Evolutionary conservation across 108 stramenopile species (phyloP).

Genomic region (Aurantiochytrium sp.): DNA sequence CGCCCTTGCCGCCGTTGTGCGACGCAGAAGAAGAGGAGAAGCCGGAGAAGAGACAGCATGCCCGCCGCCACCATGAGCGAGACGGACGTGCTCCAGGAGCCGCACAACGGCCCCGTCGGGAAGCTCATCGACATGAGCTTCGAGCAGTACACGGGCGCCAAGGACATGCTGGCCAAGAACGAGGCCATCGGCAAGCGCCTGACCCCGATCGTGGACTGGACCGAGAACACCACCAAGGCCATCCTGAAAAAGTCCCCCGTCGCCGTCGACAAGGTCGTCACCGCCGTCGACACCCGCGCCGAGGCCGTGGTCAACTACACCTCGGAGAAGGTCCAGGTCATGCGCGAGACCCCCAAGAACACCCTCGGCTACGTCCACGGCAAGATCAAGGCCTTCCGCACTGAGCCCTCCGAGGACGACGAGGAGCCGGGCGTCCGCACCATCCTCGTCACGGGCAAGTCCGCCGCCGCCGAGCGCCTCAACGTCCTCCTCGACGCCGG

Average conservation of each 20-base stretch:
- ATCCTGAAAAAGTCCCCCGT: conserved; percentile 11
- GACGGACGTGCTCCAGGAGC: neutral
- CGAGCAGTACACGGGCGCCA: conserved; percentile 6
- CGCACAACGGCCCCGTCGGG: neutral
- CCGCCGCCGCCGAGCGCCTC: conserved; percentile 5
- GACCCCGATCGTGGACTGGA: neutral
- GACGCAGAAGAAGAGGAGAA: no score
- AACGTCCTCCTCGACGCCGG: conserved; percentile 1
- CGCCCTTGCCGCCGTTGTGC: no score
- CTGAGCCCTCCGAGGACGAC: neutral
- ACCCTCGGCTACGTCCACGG: neutral
- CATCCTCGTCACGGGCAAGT: neutral
- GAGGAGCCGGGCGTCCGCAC: neutral
- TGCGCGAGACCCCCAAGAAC: conserved; percentile 10
- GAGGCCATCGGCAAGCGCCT: neutral
- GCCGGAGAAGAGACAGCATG: neutral
- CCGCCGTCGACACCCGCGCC: conserved; percentile 7
- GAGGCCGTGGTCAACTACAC: neutral
- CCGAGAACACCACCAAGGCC: conserved; percentile 25
- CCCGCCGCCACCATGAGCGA: neutral
- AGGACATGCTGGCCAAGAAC: neutral
- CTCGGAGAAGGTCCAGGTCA: neutral
- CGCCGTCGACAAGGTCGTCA: neutral
- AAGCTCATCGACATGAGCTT: neutral
- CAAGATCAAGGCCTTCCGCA: neutral